Evolutionary conservation across 192 early-diverging fungal genomes (phyloP).

Genomic region (Mortierella antarctica): DNA sequence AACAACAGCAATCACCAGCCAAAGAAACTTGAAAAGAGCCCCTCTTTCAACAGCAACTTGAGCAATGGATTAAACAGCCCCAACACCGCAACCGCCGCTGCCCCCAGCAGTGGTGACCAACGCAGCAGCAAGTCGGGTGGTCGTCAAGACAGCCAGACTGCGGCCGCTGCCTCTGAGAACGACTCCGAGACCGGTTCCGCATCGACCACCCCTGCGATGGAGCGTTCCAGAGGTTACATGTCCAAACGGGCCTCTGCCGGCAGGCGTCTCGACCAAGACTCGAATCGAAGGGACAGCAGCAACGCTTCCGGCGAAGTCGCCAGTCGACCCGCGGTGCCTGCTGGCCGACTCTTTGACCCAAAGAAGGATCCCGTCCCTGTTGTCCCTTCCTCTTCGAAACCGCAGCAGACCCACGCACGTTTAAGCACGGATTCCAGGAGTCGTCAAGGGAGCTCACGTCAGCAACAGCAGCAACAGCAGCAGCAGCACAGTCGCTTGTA

Average conservation of each 20-base stretch:
- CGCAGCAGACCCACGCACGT: conserved; percentile 1
- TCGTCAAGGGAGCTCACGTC: background rate
- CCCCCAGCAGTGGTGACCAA: background rate
- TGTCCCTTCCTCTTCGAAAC: conserved; percentile 10
- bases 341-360: conserved; percentile 39
- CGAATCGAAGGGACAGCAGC: conserved; percentile 7
- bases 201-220: background rate
- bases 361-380: conserved; percentile 47
- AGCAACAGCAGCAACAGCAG: conserved; percentile 12
- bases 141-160: background rate
- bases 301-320: background rate
- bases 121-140: background rate
- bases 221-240: conserved; percentile 28
- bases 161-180: conserved; percentile 10
- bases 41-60: conserved; percentile 35
- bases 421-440: conserved; percentile 13
- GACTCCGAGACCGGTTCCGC: conserved; percentile 1
- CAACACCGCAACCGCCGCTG: background rate
- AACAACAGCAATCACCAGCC: conserved; percentile 11
- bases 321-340: conserved; percentile 7
- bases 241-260: conserved; percentile 3
- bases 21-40: conserved; percentile 43
- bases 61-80: conserved; percentile 32
- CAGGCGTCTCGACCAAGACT: conserved; percentile 19
- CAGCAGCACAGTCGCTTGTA: conserved; percentile 26